A percentile compares a stretch with the other conserved stretches of the same genome.
Conservation (phyloP, 2,329 filamentous ascomycete species). For the Aureobasidium sp. region DNA sequence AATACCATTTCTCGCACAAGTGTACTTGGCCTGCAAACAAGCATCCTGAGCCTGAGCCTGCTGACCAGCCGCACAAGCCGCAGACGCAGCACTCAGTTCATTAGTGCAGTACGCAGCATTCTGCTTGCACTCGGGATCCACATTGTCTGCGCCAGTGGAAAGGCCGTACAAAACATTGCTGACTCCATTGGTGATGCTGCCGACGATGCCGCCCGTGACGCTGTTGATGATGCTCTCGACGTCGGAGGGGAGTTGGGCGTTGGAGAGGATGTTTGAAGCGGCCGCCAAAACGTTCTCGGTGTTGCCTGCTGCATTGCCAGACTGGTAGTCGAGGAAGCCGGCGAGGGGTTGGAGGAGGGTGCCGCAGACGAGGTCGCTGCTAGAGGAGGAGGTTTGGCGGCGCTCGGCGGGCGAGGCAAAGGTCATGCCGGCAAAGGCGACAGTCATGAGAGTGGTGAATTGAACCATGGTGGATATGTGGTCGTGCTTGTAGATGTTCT, state of each 20-base stretch:
- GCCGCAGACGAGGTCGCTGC: neutral
- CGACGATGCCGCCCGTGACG: constrained; percentile 6
- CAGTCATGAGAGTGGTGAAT: neutral
- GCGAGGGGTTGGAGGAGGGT: constrained; percentile 3
- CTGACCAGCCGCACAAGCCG: constrained; percentile 1
- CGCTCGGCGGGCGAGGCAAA: neutral
- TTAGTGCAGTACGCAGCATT: constrained; percentile 10
- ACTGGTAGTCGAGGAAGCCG: constrained; percentile 11
- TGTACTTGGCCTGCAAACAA: constrained; percentile 10
- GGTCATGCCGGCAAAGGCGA: neutral
- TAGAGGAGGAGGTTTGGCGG: neutral
- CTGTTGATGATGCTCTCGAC: neutral
- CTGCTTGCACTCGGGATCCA: neutral
- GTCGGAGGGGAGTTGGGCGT: neutral
- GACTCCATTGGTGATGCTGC: neutral
- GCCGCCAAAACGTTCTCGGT: neutral
- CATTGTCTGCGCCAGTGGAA: neutral
- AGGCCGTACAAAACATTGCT: constrained; percentile 1
- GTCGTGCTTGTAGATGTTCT: neutral
- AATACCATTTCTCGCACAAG: neutral
- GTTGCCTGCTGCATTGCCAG: neutral
- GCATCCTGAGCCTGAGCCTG: constrained; percentile 4
- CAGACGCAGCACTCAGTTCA: neutral
- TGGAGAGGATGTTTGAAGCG: neutral
- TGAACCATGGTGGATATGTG: neutral